phyloP scores from a whole-genome alignment of 2,329 filamentous ascomycete species.

The Colletotrichum lentis region DNA sequence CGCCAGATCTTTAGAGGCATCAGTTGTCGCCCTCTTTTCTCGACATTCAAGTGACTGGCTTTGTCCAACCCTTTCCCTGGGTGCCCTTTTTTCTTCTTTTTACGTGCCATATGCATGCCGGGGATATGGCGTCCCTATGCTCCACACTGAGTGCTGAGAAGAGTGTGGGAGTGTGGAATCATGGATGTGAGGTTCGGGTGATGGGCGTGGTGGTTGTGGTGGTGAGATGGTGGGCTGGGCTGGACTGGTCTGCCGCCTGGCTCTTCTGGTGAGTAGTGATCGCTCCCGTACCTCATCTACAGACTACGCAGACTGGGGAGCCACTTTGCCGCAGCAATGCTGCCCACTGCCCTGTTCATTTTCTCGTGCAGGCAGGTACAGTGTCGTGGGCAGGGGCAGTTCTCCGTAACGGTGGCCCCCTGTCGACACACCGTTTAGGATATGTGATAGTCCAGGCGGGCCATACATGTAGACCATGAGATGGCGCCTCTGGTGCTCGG shows the following conservation, averaged over 20 bases:
- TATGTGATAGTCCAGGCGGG: slow-evolving; percentile 12
- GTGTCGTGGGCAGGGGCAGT: slow-evolving; percentile 27
- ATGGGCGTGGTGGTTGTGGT: slow-evolving; percentile 13
- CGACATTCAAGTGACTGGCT: background rate
- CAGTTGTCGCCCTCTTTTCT: background rate
- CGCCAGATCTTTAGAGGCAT: background rate
- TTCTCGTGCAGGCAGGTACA: slow-evolving; percentile 28
- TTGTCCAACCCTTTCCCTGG: background rate
- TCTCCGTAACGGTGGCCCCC: slow-evolving; percentile 14
- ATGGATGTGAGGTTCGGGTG: slow-evolving; percentile 36
- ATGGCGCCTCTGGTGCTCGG: background rate
- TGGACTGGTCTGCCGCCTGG: slow-evolving; percentile 10
- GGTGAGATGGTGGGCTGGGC: slow-evolving; percentile 20
- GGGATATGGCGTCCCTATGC: background rate
- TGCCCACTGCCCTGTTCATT: slow-evolving; percentile 30
- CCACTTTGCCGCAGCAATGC: slow-evolving; percentile 29
- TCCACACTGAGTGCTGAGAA: slow-evolving; percentile 1
- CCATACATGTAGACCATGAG: slow-evolving; percentile 1
- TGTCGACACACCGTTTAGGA: slow-evolving; percentile 17
- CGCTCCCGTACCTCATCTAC: slow-evolving; percentile 36
- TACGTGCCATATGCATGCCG: background rate
- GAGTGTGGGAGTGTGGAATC: slow-evolving; percentile 7
- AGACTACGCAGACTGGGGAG: slow-evolving; percentile 30
- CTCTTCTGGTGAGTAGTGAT: slow-evolving; percentile 22
- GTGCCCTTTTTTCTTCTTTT: background rate